Conservation (phyloP, 2,329 filamentous ascomycete species). For the Monilinia fructigena region DNA sequence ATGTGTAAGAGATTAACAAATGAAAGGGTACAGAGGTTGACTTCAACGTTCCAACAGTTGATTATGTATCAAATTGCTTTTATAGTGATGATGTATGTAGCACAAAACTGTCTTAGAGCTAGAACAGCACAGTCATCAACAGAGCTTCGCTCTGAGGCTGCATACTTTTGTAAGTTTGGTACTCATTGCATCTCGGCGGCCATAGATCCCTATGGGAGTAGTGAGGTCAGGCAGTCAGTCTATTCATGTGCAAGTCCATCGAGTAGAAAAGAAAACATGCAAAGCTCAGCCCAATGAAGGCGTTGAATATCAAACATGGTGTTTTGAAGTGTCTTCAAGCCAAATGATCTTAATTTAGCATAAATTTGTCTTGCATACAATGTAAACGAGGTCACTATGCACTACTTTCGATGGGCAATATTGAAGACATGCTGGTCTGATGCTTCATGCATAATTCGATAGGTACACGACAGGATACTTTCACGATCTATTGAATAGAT, state of each 20-base stretch:
- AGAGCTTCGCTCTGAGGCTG: background rate
- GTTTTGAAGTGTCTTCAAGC: background rate
- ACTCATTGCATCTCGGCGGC: background rate
- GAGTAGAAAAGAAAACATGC: background rate
- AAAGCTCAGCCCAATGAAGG: background rate
- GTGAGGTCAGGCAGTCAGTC: background rate
- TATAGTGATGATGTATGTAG: background rate
- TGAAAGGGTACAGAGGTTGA: background rate
- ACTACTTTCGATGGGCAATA: background rate
- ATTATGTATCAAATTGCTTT: background rate
- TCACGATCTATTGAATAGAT: slow-evolving; percentile 19
- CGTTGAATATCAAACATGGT: background rate
- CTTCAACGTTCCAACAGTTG: background rate
- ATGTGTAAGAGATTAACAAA: background rate
- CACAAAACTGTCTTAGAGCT: background rate
- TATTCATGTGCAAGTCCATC: background rate
- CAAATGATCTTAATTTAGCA: background rate
- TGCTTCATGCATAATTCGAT: background rate
- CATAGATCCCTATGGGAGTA: background rate
- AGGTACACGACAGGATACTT: slow-evolving; percentile 16
- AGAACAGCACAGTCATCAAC: background rate
- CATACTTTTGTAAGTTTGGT: background rate
- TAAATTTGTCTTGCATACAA: background rate
- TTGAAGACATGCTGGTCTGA: background rate
- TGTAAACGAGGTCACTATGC: background rate